Evolutionary conservation across 345 rosid genomes (phyloP), one percentile per base, ranked within the genome.

Genomic region (Limnanthes douglasii): DNA sequence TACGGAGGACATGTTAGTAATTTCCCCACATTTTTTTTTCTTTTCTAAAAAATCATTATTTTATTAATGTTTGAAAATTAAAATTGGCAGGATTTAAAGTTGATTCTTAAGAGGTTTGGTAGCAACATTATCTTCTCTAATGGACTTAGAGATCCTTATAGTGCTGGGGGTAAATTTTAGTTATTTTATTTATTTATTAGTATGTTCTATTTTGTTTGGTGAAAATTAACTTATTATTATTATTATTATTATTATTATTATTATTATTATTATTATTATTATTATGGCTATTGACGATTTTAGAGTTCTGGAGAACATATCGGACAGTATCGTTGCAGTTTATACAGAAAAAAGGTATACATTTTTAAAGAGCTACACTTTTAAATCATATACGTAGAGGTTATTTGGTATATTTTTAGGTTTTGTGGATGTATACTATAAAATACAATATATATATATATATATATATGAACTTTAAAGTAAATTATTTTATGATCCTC

Each of bases 121-220:
- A 66, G 65, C 70, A 63, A 70, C 62, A 70, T 70, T 9, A 63
- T 70, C 6, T 70, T 62, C 35, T 56, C 78, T 21, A 59, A 66
- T 41, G 68, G 78, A 36, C 36, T 65, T 10, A 41, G 51, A 11
- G 77, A 70, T 23, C 77, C 77, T 3, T 70, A 59, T 11, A 62
- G 68, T 18, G 46, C 45, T 1, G 68, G 67, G 78, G 70, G 73
- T 66, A 59, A 44, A n/a, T 4, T 6, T 26, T 26, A 2, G 11
- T 26, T 26, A 2, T 8, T 26, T 26, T 26, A 2, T 2, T 2
- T 8, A 26, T 8, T 26, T 26, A 26, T 26, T 12, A 33, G 21
- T n/a, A n/a, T n/a, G n/a, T n/a, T n/a, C n/a, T n/a, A n/a, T n/a
- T n/a, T n/a, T n/a, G n/a, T n/a, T n/a, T n/a, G n/a, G n/a, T n/a